Percentiles rank a stretch among this genome's conserved stretches.
Conservation (phyloP, 169 alveolate species). For the Plasmodium gallinaceum region DNA sequence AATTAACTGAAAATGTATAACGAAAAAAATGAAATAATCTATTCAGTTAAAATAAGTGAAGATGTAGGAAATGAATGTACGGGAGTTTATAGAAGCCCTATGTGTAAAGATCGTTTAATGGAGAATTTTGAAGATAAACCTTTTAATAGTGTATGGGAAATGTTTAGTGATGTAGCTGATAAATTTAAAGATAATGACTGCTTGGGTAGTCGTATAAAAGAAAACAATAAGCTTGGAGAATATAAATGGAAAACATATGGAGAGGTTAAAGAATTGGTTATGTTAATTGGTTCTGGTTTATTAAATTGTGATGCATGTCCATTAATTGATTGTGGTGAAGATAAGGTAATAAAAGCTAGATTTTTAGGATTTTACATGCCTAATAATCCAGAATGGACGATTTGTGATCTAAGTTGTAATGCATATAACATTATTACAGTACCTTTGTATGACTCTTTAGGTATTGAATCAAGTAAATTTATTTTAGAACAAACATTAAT, state of each 20-base stretch:
- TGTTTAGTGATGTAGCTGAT: constrained; percentile 10
- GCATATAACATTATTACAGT: constrained; percentile 88
- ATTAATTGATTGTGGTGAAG: constrained; percentile 42
- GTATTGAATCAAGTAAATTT: constrained; percentile 82
- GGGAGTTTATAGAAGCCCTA: constrained; percentile 33
- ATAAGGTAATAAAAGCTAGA: constrained; percentile 21
- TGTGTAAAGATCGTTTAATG: constrained; percentile 12
- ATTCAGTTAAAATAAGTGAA: constrained; percentile 37
- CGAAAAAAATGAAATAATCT: constrained; percentile 7
- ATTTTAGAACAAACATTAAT: constrained; percentile 79
- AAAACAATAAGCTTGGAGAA: constrained; percentile 24
- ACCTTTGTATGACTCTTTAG: constrained; percentile 88
- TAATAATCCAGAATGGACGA: constrained; percentile 87
- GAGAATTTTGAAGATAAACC: constrained; percentile 39
- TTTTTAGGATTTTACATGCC: constrained; percentile 83
- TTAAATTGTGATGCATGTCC: constrained; percentile 57
- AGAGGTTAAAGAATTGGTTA: constrained; percentile 29
- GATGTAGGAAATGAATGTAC: constrained; percentile 29
- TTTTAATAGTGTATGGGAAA: constrained; percentile 36
- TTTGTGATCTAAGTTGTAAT: constrained; percentile 87
- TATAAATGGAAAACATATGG: constrained; percentile 49
- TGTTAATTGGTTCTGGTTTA: constrained; percentile 46
- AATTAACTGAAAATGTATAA: constrained; percentile 21
- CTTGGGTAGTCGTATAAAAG: constrained; percentile 29
- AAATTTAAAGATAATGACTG: constrained; percentile 49